Percentiles rank a stretch among this genome's conserved stretches.
Conservation (phyloP, 2,329 filamentous ascomycete species). For the Exophiala aquamarina region DNA sequence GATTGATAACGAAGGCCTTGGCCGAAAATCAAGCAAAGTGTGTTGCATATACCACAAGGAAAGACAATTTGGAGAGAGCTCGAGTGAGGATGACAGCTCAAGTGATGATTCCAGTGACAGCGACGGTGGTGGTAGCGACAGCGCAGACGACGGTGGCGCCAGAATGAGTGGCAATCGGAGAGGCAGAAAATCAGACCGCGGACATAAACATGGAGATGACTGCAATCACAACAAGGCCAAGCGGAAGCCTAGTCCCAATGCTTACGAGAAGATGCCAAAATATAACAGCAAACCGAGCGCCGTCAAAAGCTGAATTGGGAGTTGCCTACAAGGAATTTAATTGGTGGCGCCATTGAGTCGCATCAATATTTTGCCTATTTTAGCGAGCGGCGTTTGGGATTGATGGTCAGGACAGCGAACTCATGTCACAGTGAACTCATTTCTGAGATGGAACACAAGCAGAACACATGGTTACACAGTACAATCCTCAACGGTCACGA, state of each 20-base stretch:
- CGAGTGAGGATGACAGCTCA: constrained; percentile 53
- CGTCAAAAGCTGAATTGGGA: too few relatives aligned
- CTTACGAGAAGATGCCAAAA: constrained; percentile 48
- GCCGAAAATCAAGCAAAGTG: constrained; percentile 97
- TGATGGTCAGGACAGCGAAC: too few relatives aligned
- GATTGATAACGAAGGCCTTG: constrained; percentile 91
- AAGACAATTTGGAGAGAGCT: constrained; percentile 78
- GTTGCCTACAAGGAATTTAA: too few relatives aligned
- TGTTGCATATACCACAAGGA: constrained; percentile 98
- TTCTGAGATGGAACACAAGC: not conserved
- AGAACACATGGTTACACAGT: not conserved
- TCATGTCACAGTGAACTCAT: too few relatives aligned
- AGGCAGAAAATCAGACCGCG: constrained; percentile 15
- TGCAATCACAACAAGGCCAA: constrained; percentile 27
- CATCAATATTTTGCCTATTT: too few relatives aligned
- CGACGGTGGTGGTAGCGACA: constrained; percentile 37
- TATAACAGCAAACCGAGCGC: constrained; percentile 18
- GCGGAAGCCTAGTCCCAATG: constrained; percentile 44
- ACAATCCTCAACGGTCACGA: too few relatives aligned
- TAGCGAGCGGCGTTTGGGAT: too few relatives aligned
- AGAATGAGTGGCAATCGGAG: constrained; percentile 27
- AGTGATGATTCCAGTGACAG: constrained; percentile 48
- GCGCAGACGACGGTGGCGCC: constrained; percentile 25
- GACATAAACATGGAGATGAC: constrained; percentile 23
- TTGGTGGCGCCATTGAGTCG: too few relatives aligned